A percentile compares a stretch with the other conserved stretches of the same genome.
phyloP scores from a whole-genome alignment of 2,329 filamentous ascomycete species.

The Sporothrix brunneoviolacea region DNA sequence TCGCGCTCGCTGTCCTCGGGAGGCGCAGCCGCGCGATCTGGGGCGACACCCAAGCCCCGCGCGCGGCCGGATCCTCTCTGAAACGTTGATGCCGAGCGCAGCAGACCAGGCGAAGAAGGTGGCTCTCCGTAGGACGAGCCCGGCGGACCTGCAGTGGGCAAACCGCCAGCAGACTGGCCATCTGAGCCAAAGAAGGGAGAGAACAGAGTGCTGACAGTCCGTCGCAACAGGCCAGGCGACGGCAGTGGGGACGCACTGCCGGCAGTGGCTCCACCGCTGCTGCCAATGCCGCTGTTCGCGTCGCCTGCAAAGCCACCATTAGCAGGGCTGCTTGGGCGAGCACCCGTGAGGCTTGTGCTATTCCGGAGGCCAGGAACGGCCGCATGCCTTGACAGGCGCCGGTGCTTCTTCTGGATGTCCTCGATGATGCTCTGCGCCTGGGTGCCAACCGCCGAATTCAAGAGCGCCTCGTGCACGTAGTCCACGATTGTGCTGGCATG shows the following conservation, averaged over 20 bases:
- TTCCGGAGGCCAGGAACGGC: slow-evolving; percentile 37
- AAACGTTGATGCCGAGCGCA: slow-evolving; percentile 29
- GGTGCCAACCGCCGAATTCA: slow-evolving; percentile 68
- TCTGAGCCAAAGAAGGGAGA: slow-evolving; percentile 47
- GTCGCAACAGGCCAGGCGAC: slow-evolving; percentile 53
- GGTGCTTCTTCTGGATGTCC: slow-evolving; percentile 55
- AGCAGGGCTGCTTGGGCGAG: slow-evolving; percentile 13
- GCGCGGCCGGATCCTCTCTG: slow-evolving; percentile 11
- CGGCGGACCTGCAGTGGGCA: not conserved
- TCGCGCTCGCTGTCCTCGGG: slow-evolving; percentile 69
- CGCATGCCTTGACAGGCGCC: slow-evolving; percentile 37
- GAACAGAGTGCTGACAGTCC: slow-evolving; percentile 59
- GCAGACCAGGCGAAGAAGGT: slow-evolving; percentile 26
- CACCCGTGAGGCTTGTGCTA: slow-evolving; percentile 35
- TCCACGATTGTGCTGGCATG: slow-evolving; percentile 83
- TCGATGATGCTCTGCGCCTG: slow-evolving; percentile 67
- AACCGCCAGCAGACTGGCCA: slow-evolving; percentile 22
- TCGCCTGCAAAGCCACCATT: not conserved
- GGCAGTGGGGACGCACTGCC: slow-evolving; percentile 38
- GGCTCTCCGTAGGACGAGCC: slow-evolving; percentile 12
- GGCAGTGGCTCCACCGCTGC: slow-evolving; percentile 17
- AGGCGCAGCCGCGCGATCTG: slow-evolving; percentile 44
- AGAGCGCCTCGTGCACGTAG: slow-evolving; percentile 69
- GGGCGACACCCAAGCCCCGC: slow-evolving; percentile 19
- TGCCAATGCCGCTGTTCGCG: not conserved